phyloP scores from a whole-genome alignment of 2,329 filamentous ascomycete species.

The Cordyceps cateniannulata region DNA sequence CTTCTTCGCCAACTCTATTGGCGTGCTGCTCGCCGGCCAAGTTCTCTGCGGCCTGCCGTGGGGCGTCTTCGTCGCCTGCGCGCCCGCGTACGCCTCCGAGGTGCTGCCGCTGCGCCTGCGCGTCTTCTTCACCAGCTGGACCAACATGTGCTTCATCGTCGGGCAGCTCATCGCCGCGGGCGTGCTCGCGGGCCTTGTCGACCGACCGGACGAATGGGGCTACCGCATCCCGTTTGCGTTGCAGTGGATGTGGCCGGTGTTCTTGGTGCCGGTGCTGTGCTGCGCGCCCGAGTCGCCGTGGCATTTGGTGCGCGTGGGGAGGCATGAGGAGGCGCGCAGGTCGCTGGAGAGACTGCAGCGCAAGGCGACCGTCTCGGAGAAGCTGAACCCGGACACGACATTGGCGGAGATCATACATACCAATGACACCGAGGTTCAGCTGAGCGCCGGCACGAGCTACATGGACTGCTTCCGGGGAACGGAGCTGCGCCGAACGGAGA shows the following conservation, averaged over 20 bases:
- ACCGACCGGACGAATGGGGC: conserved; percentile 28
- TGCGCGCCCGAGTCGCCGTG: conserved; percentile 35
- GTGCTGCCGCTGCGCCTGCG: conserved; percentile 26
- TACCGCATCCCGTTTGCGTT: conserved; percentile 38
- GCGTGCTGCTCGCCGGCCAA: conserved; percentile 31
- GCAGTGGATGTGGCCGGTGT: conserved; percentile 38
- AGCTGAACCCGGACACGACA: conserved; percentile 18
- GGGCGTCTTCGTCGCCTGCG: conserved; percentile 33
- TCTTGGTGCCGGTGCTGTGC: conserved; percentile 28
- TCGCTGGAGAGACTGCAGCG: conserved; percentile 17
- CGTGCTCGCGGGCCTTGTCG: conserved; percentile 30
- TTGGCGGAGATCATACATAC: conserved; percentile 39
- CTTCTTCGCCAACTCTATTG: conserved; percentile 33
- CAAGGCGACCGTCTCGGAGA: conserved; percentile 19
- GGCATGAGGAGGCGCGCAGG: conserved; percentile 17
- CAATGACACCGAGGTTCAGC: conserved; percentile 20
- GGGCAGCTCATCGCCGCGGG: conserved; percentile 35
- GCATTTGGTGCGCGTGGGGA: conserved; percentile 36
- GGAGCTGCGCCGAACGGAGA: conserved; percentile 39
- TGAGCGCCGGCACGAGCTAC: conserved; percentile 29
- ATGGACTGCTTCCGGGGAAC: conserved; percentile 41
- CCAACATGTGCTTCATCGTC: conserved; percentile 36
- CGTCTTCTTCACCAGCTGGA: conserved; percentile 31
- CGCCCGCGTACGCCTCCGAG: conserved; percentile 37
- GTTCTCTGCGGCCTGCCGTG: conserved; percentile 35